Percentiles rank a stretch among this genome's conserved stretches.
phyloP scores from a whole-genome alignment of 2,329 filamentous ascomycete species.

The Trichoderma endophyticum region DNA sequence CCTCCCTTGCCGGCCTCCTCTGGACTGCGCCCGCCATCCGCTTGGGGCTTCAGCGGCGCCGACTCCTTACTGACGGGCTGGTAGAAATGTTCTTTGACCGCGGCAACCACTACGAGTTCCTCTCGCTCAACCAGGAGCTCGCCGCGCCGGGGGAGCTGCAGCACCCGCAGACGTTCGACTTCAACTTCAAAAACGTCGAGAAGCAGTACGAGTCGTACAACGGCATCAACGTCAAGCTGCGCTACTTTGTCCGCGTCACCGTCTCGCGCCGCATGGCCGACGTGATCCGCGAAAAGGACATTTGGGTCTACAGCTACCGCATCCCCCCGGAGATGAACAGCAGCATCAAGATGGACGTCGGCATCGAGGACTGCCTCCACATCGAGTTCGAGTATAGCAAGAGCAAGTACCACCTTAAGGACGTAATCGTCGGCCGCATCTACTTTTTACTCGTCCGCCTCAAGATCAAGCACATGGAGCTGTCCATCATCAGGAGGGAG shows the following conservation, averaged over 20 bases:
- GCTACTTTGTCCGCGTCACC: slow-evolving; percentile 96
- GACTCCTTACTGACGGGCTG: slow-evolving; percentile 20
- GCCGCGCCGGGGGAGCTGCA: slow-evolving; percentile 96
- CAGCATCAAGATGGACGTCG: slow-evolving; percentile 99
- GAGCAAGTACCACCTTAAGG: slow-evolving; percentile 98
- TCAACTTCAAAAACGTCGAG: slow-evolving; percentile 99
- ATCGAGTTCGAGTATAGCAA: slow-evolving; percentile 99
- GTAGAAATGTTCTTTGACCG: slow-evolving; percentile 99
- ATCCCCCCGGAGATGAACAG: slow-evolving; percentile 98
- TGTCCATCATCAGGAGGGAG: slow-evolving; percentile 94
- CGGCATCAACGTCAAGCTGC: slow-evolving; percentile 98
- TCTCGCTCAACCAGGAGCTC: slow-evolving; percentile 93
- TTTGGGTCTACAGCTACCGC: slow-evolving; percentile 99
- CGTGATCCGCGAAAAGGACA: slow-evolving; percentile 97
- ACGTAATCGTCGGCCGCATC: slow-evolving; percentile 97
- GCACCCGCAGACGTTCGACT: slow-evolving; percentile 97
- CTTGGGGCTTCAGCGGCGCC: slow-evolving; percentile 16
- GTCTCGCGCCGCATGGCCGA: slow-evolving; percentile 96
- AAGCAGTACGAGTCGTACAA: slow-evolving; percentile 99
- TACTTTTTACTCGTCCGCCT: slow-evolving; percentile 95
- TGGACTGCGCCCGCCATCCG: slow-evolving; percentile 18
- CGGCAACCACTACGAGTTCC: slow-evolving; percentile 98
- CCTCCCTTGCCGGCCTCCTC: background rate
- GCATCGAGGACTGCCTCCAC: slow-evolving; percentile 97
- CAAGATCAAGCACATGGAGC: slow-evolving; percentile 99